Evolutionary conservation across 1,284 basidiomycete species (phyloP).

Genomic region (Amylostereum areolatum): DNA sequence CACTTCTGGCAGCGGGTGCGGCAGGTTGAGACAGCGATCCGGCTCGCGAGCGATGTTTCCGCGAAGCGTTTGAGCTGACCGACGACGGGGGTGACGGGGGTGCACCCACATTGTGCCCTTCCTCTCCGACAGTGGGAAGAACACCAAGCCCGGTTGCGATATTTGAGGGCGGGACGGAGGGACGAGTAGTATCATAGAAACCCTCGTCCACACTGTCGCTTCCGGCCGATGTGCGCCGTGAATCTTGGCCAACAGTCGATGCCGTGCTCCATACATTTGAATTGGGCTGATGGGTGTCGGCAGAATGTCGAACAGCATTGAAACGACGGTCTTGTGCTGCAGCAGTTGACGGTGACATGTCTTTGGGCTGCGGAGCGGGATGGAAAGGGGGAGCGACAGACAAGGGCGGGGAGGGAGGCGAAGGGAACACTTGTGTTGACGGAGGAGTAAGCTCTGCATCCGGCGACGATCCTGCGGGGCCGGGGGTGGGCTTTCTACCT

Average conservation of each 20-base stretch:
- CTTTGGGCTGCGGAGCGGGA: neutral
- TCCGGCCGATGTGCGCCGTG: too few relatives aligned
- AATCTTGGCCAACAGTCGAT: too few relatives aligned
- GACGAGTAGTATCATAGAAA: neutral
- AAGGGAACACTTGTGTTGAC: neutral
- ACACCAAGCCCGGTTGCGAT: neutral
- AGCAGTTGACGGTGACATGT: neutral
- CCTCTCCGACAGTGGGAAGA: constrained; percentile 11
- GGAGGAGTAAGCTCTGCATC: constrained; percentile 18
- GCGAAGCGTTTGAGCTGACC: constrained; percentile 18
- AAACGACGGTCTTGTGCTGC: neutral
- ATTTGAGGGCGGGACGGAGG: neutral
- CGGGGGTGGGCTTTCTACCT: constrained; percentile 67
- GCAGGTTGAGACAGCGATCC: neutral
- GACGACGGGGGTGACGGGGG: constrained; percentile 17
- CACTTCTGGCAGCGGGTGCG: neutral
- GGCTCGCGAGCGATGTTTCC: neutral
- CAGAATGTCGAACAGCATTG: neutral
- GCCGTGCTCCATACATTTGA: neutral
- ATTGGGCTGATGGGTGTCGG: neutral
- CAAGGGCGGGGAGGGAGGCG: neutral
- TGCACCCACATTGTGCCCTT: constrained; percentile 1
- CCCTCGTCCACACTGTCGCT: constrained; percentile 1
- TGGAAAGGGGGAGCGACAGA: neutral
- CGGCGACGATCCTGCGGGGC: constrained; percentile 43